phyloP scores from a whole-genome alignment of 2,329 filamentous ascomycete genomes.

The Colletotrichum acutatum region DNA sequence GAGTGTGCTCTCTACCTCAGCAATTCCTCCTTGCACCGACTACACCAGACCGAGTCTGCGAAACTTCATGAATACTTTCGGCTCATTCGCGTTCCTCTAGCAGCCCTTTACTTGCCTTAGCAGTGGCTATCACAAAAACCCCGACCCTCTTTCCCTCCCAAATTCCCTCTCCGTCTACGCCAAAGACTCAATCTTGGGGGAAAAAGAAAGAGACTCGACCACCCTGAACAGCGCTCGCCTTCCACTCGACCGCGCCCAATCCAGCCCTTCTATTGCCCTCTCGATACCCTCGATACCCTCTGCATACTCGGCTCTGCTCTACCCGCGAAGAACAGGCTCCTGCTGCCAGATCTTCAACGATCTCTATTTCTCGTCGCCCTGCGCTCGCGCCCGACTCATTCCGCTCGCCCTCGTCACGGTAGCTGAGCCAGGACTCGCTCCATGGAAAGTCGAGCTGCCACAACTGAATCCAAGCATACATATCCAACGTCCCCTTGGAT shows the following conservation, averaged over 20 bases:
- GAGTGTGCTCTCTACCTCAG: conserved; percentile 12
- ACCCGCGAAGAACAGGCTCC: background rate
- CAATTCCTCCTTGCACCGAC: conserved; percentile 1
- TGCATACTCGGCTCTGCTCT: background rate
- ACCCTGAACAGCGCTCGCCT: conserved; percentile 17
- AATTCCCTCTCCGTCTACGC: conserved; percentile 19
- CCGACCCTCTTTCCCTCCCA: conserved; percentile 20
- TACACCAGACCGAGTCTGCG: background rate
- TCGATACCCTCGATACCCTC: conserved; percentile 11
- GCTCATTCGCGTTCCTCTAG: conserved; percentile 16
- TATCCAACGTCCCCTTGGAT: conserved; percentile 56
- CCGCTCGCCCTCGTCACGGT: conserved; percentile 32
- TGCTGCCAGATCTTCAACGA: conserved; percentile 5
- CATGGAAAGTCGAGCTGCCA: conserved; percentile 63
- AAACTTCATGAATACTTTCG: conserved; percentile 16
- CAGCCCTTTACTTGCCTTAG: conserved; percentile 27
- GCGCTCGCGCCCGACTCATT: conserved; percentile 4
- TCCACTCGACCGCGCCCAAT: conserved; percentile 4
- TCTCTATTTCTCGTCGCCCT: conserved; percentile 20
- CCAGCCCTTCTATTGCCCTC: background rate
- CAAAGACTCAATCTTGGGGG: background rate
- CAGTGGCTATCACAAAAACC: conserved; percentile 7
- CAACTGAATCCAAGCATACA: conserved; percentile 60
- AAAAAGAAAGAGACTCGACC: conserved; percentile 21
- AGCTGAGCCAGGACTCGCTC: conserved; percentile 48